Evolutionary conservation across 2,329 filamentous ascomycete genomes (phyloP).

Genomic region (Cladosporium oxysporum): DNA sequence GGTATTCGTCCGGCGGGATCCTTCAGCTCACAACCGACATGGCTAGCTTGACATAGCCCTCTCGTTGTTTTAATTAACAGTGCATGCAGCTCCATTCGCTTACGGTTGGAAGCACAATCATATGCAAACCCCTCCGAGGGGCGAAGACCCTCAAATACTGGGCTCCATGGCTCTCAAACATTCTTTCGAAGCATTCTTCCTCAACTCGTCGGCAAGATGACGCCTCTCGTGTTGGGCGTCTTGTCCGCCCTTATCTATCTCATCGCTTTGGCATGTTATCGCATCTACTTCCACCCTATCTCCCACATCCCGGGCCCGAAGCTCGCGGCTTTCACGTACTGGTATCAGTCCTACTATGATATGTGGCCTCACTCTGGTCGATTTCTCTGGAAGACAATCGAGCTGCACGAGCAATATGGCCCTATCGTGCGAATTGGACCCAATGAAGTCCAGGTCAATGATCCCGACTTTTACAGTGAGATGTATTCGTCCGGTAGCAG

Average conservation of each 20-base stretch:
- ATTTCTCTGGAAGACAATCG: slow-evolving; percentile 29
- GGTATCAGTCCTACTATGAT: slow-evolving; percentile 35
- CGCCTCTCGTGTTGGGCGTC: not conserved
- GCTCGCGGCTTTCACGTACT: slow-evolving; percentile 31
- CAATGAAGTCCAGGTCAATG: slow-evolving; percentile 35
- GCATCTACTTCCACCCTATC: slow-evolving; percentile 40
- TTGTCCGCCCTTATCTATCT: slow-evolving; percentile 3
- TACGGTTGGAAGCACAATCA: not conserved
- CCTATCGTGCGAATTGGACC: slow-evolving; percentile 51
- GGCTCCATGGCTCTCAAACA: not conserved
- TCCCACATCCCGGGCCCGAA: slow-evolving; percentile 37
- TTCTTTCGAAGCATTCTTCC: not conserved
- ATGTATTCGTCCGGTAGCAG: slow-evolving; percentile 2
- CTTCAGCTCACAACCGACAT: not conserved
- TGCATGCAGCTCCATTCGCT: not conserved
- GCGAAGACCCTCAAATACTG: not conserved
- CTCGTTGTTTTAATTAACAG: not conserved
- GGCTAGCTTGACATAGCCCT: not conserved
- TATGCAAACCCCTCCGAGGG: not conserved
- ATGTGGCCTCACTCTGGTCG: slow-evolving; percentile 20
- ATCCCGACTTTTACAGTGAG: slow-evolving; percentile 12
- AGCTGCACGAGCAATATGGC: slow-evolving; percentile 48
- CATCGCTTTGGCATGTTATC: slow-evolving; percentile 28
- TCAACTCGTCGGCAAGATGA: not conserved
- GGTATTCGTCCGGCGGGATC: not conserved